Evolutionary conservation across 441 rosid species (phyloP), one percentile per base, ranked within the genome.

Genomic region (Pelargonium fulgidum): DNA sequence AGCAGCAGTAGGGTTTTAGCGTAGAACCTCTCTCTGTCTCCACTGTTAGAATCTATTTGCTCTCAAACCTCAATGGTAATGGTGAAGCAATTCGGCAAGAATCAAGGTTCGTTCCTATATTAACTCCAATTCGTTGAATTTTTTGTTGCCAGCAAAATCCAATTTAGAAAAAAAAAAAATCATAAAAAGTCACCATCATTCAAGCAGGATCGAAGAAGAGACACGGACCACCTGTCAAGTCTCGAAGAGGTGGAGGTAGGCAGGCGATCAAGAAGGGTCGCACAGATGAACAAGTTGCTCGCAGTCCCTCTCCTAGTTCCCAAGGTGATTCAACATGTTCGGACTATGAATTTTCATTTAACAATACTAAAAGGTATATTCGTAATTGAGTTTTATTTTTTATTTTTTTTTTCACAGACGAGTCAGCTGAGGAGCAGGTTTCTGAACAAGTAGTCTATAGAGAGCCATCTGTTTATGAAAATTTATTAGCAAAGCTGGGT

Each of bases 391-490:
- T 22, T 22, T 22, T n/a, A n/a, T 22, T 22, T 22, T 22, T 22
- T 22, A 0, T 22, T 22, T 22, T 39, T 14, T 39, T 59, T 16
- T 20, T 47, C 19, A n/a, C 26, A 74, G 81, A 45, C 44, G 89
- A 79, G 56, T 79, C 70, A 67, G 42, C 72, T 16, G 75, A 71
- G 11, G 78, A 65, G 70, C 75, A 80, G 7, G 84, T 66, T 39
- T 42, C 76, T 0, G 83, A 80, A 74, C 74, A 73, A 72, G 16
- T 76, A 22, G 68, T 73, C 63, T 74, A 73, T 71, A 83, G 74
- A 66, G 85, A 87, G 71, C 79, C 83, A 1, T 80, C 89, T 0
- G 45, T 65, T 3, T 89, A 87, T 64, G 79, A 86, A 45, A 75
- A 72, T 69, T 79, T 89, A 75, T 66, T 86, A 52, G 77, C 62